Conservation (phyloP, 2,329 filamentous ascomycete genomes). For the Claviceps sp. region DNA sequence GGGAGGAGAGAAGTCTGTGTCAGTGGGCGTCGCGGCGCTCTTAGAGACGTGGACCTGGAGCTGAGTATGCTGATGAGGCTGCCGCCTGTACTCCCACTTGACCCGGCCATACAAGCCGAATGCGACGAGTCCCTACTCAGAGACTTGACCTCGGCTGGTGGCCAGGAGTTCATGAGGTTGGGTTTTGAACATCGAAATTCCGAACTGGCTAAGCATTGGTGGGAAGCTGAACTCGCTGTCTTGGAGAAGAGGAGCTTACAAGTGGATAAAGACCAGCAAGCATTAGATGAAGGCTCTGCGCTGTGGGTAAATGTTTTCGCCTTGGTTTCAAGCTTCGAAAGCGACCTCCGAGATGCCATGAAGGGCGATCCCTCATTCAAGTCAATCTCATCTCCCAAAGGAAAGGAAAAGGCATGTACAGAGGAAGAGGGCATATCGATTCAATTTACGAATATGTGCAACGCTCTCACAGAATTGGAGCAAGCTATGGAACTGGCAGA, state of each 20-base stretch:
- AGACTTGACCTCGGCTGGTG: conserved; percentile 20
- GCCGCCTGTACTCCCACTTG: conserved; percentile 41
- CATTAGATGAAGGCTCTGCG: conserved; percentile 52
- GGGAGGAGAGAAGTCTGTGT: conserved; percentile 58
- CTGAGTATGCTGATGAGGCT: conserved; percentile 44
- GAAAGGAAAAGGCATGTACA: conserved; percentile 17
- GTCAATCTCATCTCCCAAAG: conserved; percentile 11
- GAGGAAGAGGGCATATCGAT: conserved; percentile 26
- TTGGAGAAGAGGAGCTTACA: conserved; percentile 40
- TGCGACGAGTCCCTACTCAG: conserved; percentile 7
- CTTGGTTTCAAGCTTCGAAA: conserved; percentile 52
- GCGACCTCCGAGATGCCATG: conserved; percentile 44
- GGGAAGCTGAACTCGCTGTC: conserved; percentile 47
- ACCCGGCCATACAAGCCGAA: conserved; percentile 27
- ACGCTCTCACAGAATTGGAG: conserved; percentile 41
- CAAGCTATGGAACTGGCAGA: conserved; percentile 41
- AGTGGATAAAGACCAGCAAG: conserved; percentile 47
- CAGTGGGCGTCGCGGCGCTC: conserved; percentile 55
- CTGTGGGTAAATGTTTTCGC: conserved; percentile 52
- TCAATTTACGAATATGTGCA: conserved; percentile 43
- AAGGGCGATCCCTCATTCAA: conserved; percentile 12
- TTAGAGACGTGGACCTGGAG: conserved; percentile 52
- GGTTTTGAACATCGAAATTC: conserved; percentile 52
- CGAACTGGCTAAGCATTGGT: conserved; percentile 59
- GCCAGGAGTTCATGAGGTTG: conserved; percentile 44